phyloP scores from a whole-genome alignment of 192 early-diverging fungal genomes.

The Phlyctochytrium arcticum region DNA sequence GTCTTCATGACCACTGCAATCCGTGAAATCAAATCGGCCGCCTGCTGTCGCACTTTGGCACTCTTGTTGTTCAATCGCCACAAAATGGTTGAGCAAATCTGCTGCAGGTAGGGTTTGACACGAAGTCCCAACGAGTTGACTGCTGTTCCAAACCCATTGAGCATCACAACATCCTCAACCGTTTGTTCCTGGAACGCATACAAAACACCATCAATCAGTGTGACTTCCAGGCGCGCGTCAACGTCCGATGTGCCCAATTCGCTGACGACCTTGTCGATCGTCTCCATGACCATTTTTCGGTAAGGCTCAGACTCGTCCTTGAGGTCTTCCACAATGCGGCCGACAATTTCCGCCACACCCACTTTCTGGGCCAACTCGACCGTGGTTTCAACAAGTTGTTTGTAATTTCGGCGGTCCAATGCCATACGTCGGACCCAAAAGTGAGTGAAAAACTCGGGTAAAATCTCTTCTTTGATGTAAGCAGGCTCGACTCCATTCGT shows the following conservation, averaged over 20 bases:
- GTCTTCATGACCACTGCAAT: conserved; percentile 91
- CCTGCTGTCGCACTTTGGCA: conserved; percentile 94
- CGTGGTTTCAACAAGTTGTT: conserved; percentile 93
- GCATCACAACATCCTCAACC: conserved; percentile 83
- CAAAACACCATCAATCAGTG: conserved; percentile 94
- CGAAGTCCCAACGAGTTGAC: conserved; percentile 87
- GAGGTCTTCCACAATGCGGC: conserved; percentile 81
- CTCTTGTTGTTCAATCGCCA: conserved; percentile 98
- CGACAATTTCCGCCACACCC: conserved; percentile 87
- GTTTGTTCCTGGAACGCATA: conserved; percentile 99
- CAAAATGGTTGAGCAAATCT: conserved; percentile 89
- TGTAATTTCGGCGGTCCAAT: conserved; percentile 87
- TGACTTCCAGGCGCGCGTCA: conserved; percentile 84
- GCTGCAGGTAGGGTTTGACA: conserved; percentile 88
- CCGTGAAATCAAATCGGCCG: conserved; percentile 92
- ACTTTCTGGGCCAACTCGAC: conserved; percentile 92
- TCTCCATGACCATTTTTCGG: conserved; percentile 98
- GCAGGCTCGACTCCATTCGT: conserved; percentile 85
- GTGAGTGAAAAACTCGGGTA: conserved; percentile 91
- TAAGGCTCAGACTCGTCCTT: conserved; percentile 94
- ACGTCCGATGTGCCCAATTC: conserved; percentile 86
- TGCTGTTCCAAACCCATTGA: conserved; percentile 94
- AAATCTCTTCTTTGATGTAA: conserved; percentile 85
- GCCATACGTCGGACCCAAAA: conserved; percentile 99
- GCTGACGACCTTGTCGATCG: conserved; percentile 74